phyloP scores from a whole-genome alignment of 1,139 yeast genomes.

The Kodamaea alishanica region DNA sequence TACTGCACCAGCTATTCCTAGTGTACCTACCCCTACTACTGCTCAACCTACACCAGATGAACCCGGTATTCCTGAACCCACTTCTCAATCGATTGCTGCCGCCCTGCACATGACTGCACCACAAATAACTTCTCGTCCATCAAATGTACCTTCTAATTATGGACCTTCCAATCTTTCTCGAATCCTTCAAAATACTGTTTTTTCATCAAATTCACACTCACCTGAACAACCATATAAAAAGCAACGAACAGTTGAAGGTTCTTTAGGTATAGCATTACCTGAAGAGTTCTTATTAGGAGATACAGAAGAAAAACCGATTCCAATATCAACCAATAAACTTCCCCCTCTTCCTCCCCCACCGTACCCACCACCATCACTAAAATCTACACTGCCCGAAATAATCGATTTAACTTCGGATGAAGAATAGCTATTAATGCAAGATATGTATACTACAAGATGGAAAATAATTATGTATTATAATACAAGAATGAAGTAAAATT shows the following conservation, averaged over 20 bases:
- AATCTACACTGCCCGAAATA: neutral
- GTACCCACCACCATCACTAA: slow-evolving; percentile 8
- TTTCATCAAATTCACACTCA: neutral
- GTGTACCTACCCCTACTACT: too few relatives aligned
- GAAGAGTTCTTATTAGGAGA: slow-evolving; percentile 8
- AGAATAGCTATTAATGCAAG: neutral
- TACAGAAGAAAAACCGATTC: neutral
- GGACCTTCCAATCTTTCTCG: neutral
- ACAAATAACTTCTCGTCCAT: too few relatives aligned
- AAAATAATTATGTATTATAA: neutral
- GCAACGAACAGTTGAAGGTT: slow-evolving; percentile 19
- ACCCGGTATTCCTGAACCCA: too few relatives aligned
- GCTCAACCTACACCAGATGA: too few relatives aligned
- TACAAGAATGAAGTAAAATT: neutral
- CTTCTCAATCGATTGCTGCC: too few relatives aligned
- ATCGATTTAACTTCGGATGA: slow-evolving; percentile 5
- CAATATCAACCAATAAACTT: neutral
- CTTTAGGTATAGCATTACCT: slow-evolving; percentile 19
- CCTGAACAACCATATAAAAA: slow-evolving; percentile 12
- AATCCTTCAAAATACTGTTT: neutral
- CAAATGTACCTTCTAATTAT: too few relatives aligned
- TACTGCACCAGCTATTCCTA: too few relatives aligned
- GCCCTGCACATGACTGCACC: too few relatives aligned
- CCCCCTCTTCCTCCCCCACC: slow-evolving; percentile 4
- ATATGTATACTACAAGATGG: neutral